Base-by-base conservation (phyloP, 495 filamentous ascomycete species). In the Hypomontagnella monticulosa region DNA sequence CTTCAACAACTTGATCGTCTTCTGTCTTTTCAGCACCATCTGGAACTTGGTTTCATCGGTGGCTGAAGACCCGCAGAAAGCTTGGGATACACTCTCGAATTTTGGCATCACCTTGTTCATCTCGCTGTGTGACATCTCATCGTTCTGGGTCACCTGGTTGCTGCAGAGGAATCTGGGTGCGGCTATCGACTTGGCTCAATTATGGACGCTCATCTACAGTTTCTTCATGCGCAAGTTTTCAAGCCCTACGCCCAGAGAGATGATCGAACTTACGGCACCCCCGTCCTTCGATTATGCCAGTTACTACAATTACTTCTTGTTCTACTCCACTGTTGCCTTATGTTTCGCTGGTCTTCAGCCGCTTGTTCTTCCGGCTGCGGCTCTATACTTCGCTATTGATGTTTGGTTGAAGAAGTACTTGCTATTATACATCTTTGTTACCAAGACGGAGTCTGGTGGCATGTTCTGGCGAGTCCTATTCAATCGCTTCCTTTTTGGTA, bases 261-360 rank as follows among this genome's bases (percentile, higher is more conserved):
- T 92, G 65, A 98, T 98, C 69, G 92, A 97, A 71, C 88, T 93
- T 78, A 96, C 94, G 6, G 96, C 96, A 38, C 95, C 95, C 43
- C 92, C 91, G 2, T 78, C 90, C 9, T 97, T 99, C 75, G 93
- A 97, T 67, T 99, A 97, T 70, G 92, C 95, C 49, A 92, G 85
- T 60, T 97, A 98, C 78, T 98, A 97, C 81, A 98, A 97, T 73
- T 91, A 88, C 76, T 97, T 97, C 76, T 82, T 98, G 14, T 99
- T 91, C 78, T 97, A 97, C 74, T 81, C 91, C 3, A 98, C 95
- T 0, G 90, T 97, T 32, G 89, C 92, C 2, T 81, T 99, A 33
- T 92, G 87, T 70, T 98, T 93, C 73, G 88, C 89, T 1, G 88
- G 90, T 9, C 76, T 97, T 40, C 95, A 98, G 77, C 95, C 95